A percentile compares a stretch with the other conserved stretches of the same genome.
Evolutionary conservation across 2,329 filamentous ascomycete genomes (phyloP).

Genomic region (Juglanconis sp.): DNA sequence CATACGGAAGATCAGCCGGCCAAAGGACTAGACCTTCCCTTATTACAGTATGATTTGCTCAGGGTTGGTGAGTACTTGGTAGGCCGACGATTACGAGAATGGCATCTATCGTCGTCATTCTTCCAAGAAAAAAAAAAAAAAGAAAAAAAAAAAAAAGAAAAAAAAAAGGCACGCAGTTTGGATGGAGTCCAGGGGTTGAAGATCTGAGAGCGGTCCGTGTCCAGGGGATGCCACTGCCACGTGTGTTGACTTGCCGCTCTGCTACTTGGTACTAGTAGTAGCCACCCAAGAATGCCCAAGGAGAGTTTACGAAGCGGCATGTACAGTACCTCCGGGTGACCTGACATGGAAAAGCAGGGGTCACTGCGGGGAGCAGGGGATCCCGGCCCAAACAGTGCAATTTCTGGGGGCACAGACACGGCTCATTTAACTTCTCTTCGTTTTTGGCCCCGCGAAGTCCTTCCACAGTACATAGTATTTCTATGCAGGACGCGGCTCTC

Average conservation of each 20-base stretch:
- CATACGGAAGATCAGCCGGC: not conserved
- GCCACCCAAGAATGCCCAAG: no score
- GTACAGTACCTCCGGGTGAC: not conserved
- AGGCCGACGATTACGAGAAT: not conserved
- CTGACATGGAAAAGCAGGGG: not conserved
- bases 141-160: not conserved
- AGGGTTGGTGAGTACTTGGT: not conserved
- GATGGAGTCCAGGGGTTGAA: not conserved
- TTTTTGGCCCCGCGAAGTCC: not conserved
- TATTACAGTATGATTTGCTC: not conserved
- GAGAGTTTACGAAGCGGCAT: no score
- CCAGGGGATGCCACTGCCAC: not conserved
- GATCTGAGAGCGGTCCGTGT: not conserved
- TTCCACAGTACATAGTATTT: not conserved
- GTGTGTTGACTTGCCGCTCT: not conserved
- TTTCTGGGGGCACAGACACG: slow-evolving; percentile 3
- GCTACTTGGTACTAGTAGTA: no score
- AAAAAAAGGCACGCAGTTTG: not conserved
- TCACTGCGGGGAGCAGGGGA: not conserved
- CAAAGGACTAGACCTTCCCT: not conserved
- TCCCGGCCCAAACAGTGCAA: not conserved
- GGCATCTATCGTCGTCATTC: not conserved
- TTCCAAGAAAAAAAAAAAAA: not conserved
- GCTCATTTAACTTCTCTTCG: slow-evolving; percentile 9
- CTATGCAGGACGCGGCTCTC: not conserved